Evolutionary conservation across 208 protist genomes (phyloP), one percentile per base, ranked within the genome.

Genomic region (Acanthamoeba lenticulata): DNA sequence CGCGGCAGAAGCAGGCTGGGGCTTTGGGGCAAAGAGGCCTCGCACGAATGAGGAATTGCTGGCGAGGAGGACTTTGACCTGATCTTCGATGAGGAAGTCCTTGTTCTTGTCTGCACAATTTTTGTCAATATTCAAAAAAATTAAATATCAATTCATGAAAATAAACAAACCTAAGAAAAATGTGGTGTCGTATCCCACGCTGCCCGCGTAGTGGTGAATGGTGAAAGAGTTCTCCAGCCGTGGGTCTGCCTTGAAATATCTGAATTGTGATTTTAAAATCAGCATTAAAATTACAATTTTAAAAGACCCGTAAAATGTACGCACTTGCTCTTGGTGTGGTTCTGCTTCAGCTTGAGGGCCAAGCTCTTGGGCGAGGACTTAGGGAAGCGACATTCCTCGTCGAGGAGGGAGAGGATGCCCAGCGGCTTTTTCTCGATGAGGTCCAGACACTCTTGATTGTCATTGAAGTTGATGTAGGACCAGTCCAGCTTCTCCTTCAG

Each of bases 301-400:
- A 34, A 79, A 79, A 2, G 74, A 95, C 94, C 94, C 97, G 94
- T 95, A 94, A 97, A 3, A 7, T 5, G n/a, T 34, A 92, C 90
- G 90, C 44, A 77, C 67, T 94, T 72, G 92, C 34, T 94, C 27
- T 94, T 91, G 29, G 17, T 34, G 83, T 94, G 74, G 15, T 44
- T 92, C 45, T 93, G n/a, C 32, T 34, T 52, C 6, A 92, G 27
- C 62, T 92, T 92, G 27, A 60, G 27, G 57, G 27, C 62, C 5
- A 95, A 45, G 7, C 60, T 88, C 5, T n/a, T 38, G n/a, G 79
- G 45, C n/a, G 92, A 96, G 29, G 96, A 96, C 69, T 96, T 95
- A 15, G 95, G 96, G 29, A 98, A 95, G 36, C 95, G 90, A 62
- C 96, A 98, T 94, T 98, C 97, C 49, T 98, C 98, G 93, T 99